Evolutionary conservation across 352 stramenopile species (phyloP).

Genomic region (Globisporangium paroecandrum): DNA sequence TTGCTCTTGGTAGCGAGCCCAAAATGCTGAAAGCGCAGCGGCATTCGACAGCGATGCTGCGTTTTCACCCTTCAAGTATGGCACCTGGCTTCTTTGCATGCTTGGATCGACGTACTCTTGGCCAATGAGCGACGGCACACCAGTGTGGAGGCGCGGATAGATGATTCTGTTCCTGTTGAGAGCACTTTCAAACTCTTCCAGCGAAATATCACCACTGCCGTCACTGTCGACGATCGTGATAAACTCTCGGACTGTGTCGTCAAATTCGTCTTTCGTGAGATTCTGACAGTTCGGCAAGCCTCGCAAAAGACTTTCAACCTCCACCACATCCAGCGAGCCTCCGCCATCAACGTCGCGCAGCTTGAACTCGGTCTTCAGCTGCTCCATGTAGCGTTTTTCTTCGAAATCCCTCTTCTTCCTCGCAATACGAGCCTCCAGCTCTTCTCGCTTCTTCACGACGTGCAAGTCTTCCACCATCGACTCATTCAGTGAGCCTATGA

Average conservation of each 20-base stretch:
- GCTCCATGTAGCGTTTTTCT: constrained; percentile 68
- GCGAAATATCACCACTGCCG: constrained; percentile 75
- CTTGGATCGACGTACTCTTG: constrained; percentile 71
- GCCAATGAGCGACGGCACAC: constrained; percentile 64
- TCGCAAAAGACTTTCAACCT: constrained; percentile 63
- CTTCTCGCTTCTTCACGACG: constrained; percentile 54
- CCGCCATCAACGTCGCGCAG: constrained; percentile 68
- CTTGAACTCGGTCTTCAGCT: constrained; percentile 73
- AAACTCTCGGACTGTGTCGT: constrained; percentile 72
- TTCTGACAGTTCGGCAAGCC: constrained; percentile 66
- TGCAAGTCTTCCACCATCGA: constrained; percentile 66
- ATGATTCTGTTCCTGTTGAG: constrained; percentile 66
- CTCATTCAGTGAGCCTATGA: constrained; percentile 58
- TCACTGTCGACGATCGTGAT: constrained; percentile 77
- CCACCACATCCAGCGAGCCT: constrained; percentile 61
- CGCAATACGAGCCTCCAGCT: constrained; percentile 41
- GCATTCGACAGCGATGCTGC: constrained; percentile 49
- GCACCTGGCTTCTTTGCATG: constrained; percentile 68
- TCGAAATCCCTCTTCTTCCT: constrained; percentile 47
- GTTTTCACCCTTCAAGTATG: constrained; percentile 39
- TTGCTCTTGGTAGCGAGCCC: constrained; percentile 70
- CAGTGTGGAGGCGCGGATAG: constrained; percentile 61
- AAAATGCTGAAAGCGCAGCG: constrained; percentile 59
- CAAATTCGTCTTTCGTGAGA: constrained; percentile 73
- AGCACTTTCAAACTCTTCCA: constrained; percentile 79